Evolutionary conservation across 108 stramenopile species (phyloP), one percentile per base, ranked within the genome.

Genomic region (Nitzschia sp.): DNA sequence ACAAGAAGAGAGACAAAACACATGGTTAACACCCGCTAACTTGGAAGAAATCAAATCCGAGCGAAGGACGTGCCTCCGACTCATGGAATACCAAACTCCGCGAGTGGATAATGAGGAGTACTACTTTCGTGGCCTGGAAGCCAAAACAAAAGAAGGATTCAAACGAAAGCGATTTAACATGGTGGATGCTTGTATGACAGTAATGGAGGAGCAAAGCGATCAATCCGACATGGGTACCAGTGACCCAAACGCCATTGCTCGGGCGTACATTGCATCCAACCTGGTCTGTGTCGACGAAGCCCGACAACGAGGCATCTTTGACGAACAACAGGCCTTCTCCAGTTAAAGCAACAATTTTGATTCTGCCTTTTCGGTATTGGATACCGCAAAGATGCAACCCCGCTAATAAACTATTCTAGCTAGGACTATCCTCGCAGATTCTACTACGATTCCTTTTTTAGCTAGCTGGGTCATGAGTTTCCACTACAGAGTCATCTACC

Each of bases 111-210:
- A 62, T 46, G 61, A 13, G n/a, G 19, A 42, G 13, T 25, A 71
- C 25, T 64, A 46, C 63, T 56, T 61, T 26, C 74, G 74, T 17
- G 74, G 74, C 28, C 59, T 74, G 6, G 74, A 74, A 42, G 48
- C 51, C 8, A 66, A 49, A 42, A 74, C 74, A 24, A 21, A n/a
- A 4, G 33, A 59, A 38, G 74, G 74, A 5, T 51, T 24, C 23
- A 34, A 46, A 4, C 23, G 48, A 33, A 48, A 59, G 19, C 42
- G 34, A 30, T 45, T 33, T 25, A 59, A 56, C 25, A 45, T 65
- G n/a, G 46, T 2, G 4, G 38, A 47, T 31, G 74, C 74, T 6
- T 31, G 59, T 13, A 66, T 55, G 38, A 57, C 58, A 1, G 74
- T 74, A 46, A 6, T 74, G 9, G 58, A 51, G 11, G 74, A 74